Evolutionary conservation across 208 protist species (phyloP).

Genomic region (Wallacemonas sp.): DNA sequence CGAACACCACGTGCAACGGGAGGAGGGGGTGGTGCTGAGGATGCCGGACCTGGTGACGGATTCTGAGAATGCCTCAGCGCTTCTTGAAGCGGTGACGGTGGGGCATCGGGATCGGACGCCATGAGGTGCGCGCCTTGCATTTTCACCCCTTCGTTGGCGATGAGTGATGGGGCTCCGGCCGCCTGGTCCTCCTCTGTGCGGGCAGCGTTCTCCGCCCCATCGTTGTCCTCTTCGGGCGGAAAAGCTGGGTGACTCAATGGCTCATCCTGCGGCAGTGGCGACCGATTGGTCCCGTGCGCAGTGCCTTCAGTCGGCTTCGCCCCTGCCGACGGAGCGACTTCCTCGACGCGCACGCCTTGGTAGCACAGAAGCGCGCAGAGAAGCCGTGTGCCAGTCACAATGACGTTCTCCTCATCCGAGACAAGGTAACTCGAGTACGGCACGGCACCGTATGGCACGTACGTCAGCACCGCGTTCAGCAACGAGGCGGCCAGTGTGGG

Average conservation of each 20-base stretch:
- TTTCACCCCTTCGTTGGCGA: not conserved
- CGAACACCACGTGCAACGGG: slow-evolving; percentile 13
- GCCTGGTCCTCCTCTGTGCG: not conserved
- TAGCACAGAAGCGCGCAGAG: slow-evolving; percentile 70
- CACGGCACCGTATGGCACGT: slow-evolving; percentile 67
- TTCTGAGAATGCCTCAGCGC: not conserved
- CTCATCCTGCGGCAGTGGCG: not conserved
- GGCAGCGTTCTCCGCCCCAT: not conserved
- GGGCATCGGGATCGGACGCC: not conserved
- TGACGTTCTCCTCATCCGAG: slow-evolving; percentile 50
- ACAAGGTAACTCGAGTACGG: slow-evolving; percentile 81
- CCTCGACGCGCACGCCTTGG: slow-evolving; percentile 15
- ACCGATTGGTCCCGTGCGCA: not conserved
- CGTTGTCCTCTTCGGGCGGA: not conserved
- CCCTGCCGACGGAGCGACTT: not conserved
- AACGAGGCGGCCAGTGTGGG: slow-evolving; percentile 75
- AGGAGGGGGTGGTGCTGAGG: not conserved
- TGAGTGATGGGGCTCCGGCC: not conserved
- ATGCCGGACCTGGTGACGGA: no score
- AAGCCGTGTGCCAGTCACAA: slow-evolving; percentile 48
- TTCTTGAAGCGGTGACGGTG: slow-evolving; percentile 1
- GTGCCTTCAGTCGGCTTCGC: not conserved
- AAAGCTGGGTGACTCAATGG: not conserved
- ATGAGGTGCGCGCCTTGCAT: not conserved
- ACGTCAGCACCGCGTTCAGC: slow-evolving; percentile 75